Percentiles rank a stretch among this genome's conserved stretches.
Evolutionary conservation across 352 stramenopile species (phyloP).

Genomic region (Phytophthora rubi): DNA sequence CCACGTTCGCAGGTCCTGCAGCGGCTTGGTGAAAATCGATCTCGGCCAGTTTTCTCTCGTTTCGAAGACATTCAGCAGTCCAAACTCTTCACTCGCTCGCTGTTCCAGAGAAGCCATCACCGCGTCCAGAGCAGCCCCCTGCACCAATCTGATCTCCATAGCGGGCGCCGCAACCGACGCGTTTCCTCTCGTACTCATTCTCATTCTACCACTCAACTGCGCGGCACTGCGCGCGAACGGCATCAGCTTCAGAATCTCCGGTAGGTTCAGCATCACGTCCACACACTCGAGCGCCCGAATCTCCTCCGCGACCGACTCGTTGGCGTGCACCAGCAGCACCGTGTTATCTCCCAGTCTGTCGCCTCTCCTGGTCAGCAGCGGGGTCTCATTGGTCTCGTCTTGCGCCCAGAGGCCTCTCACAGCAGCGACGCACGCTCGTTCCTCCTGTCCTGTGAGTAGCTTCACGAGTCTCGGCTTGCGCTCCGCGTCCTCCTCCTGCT

Average conservation of each 20-base stretch:
- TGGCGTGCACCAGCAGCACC: slow-evolving; percentile 65
- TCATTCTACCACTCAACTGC: slow-evolving; percentile 46
- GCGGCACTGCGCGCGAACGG: slow-evolving; percentile 64
- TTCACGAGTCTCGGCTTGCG: slow-evolving; percentile 62
- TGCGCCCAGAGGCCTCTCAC: slow-evolving; percentile 48
- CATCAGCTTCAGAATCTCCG: slow-evolving; percentile 72
- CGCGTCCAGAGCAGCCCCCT: slow-evolving; percentile 34
- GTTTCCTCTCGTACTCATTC: slow-evolving; percentile 3
- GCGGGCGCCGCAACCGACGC: slow-evolving; percentile 42
- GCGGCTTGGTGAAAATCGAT: slow-evolving; percentile 58
- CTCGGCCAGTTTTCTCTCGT: slow-evolving; percentile 35
- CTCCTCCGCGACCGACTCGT: slow-evolving; percentile 30
- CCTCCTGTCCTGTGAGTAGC: slow-evolving; percentile 28
- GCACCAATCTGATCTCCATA: slow-evolving; percentile 69
- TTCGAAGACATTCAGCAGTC: slow-evolving; percentile 73
- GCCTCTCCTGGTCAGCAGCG: slow-evolving; percentile 58
- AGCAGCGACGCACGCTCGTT: slow-evolving; percentile 44
- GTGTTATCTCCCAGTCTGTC: slow-evolving; percentile 50
- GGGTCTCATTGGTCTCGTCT: slow-evolving; percentile 49
- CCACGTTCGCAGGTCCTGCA: slow-evolving; percentile 67
- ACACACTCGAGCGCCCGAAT: slow-evolving; percentile 58
- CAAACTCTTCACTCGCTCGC: slow-evolving; percentile 45
- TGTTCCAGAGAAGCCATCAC: slow-evolving; percentile 50
- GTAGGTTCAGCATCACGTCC: slow-evolving; percentile 50
- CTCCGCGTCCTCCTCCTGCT: slow-evolving; percentile 30